phyloP scores from a whole-genome alignment of 208 protist genomes.

The Acanthamoeba triangularis region DNA sequence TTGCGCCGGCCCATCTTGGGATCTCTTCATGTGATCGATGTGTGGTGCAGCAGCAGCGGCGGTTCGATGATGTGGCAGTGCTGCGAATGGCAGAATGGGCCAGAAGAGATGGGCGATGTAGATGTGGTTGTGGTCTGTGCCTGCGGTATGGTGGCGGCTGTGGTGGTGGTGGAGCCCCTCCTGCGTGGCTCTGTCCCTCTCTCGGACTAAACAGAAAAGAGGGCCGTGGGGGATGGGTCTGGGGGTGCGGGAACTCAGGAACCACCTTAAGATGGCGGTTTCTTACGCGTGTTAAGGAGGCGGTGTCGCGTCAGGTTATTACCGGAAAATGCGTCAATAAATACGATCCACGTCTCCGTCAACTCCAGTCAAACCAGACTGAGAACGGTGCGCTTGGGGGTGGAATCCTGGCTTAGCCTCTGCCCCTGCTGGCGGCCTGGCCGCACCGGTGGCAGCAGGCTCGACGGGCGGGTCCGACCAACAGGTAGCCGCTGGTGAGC shows the following conservation, averaged over 20 bases:
- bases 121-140: background rate
- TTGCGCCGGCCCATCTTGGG: background rate
- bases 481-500: conserved; percentile 24
- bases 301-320: background rate
- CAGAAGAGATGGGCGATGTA: background rate
- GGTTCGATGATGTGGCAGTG: background rate
- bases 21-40: conserved; percentile 36
- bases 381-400: background rate
- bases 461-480: background rate
- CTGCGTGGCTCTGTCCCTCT: conserved; percentile 55
- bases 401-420: background rate
- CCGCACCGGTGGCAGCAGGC: conserved; percentile 38
- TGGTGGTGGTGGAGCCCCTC: background rate
- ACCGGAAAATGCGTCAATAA: background rate
- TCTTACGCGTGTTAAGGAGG: background rate
- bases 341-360: background rate
- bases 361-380: background rate
- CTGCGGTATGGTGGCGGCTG: background rate
- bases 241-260: background rate
- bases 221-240: background rate
- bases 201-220: conserved; percentile 5
- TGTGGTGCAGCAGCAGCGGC: background rate
- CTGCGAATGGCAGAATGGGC: background rate
- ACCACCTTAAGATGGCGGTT: conserved; percentile 22
- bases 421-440: background rate